phyloP scores from a whole-genome alignment of 1,284 basidiomycete species.

The Ceratobasidium sp. region DNA sequence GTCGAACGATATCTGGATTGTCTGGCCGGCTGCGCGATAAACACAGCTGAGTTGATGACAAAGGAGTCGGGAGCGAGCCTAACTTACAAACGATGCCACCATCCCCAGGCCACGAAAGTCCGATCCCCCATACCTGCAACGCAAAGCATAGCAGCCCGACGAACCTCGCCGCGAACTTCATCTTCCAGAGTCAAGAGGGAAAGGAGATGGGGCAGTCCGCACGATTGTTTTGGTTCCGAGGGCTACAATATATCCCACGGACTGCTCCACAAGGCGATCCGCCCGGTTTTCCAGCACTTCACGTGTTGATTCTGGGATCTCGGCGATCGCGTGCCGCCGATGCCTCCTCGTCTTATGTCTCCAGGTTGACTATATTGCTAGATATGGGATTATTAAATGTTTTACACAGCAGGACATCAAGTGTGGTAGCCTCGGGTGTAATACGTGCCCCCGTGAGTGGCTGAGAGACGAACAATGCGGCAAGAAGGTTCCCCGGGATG shows the following conservation, averaged over 20 bases:
- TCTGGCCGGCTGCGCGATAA: background rate
- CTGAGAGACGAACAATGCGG: too few relatives aligned
- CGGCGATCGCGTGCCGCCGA: too few relatives aligned
- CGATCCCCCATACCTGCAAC: conserved; percentile 6
- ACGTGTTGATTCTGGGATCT: too few relatives aligned
- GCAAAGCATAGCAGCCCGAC: background rate
- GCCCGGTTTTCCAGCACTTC: too few relatives aligned
- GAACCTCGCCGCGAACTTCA: background rate
- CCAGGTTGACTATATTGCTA: too few relatives aligned
- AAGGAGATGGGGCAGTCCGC: background rate
- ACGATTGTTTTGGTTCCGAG: background rate
- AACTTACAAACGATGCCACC: conserved; percentile 18
- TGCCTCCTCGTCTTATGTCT: too few relatives aligned
- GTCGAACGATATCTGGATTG: conserved; percentile 17
- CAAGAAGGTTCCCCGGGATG: too few relatives aligned
- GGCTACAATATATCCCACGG: background rate
- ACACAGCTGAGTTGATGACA: too few relatives aligned
- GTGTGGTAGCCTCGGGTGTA: too few relatives aligned
- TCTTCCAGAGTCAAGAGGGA: background rate
- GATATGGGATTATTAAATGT: too few relatives aligned
- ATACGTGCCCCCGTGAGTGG: too few relatives aligned
- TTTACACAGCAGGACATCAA: too few relatives aligned
- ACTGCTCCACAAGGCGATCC: background rate
- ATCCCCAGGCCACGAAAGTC: conserved; percentile 28
- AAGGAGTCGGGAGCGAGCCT: background rate